Evolutionary conservation across 371 early-diverging fungal genomes (phyloP), one percentile per base, ranked within the genome.

Genomic region (Apophysomyces trapeziformis): DNA sequence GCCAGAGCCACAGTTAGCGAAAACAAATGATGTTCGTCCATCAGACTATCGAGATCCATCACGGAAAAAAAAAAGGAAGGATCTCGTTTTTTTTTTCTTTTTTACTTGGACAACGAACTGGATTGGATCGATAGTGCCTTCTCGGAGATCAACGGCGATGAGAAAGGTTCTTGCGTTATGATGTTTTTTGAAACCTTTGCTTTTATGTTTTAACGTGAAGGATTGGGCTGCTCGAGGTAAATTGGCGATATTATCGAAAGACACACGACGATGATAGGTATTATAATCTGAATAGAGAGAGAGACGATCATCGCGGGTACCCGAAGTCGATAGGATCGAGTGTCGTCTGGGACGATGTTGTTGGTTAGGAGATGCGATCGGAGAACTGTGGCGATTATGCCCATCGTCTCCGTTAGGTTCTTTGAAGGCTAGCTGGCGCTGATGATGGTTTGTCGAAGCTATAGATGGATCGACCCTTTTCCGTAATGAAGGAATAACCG

Each of bases 161-260:
- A 75, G 60, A 37, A 68, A 75, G 11, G 59, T 64, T 3, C 76
- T 68, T 41, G 72, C 39, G n/a, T 70, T 59, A 54, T 50, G 57
- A 8, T 64, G 66, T 8, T 65, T 54, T 35, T 63, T 58, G 37
- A 68, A 75, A 1, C 68, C 68, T 35, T 66, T 36, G 18, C 67
- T 69, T 1, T 65, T 60, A 16, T 63, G 67, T 32, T 61, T 68
- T n/a, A 75, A 41, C 1, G 69, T 68, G 9, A 62, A 68, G 7
- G 70, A 68, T 16, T 72, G 70, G 26, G 57, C 57, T 13, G 63
- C 63, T 6, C 58, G 39, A 11, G 59, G 56, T 9, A 59, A 57
- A 35, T 66, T 56, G 4, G 69, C 59, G 11, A 66, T 60, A 62
- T 67, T 72, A 58, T 75, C 70, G 59, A 75, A 75, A 0, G 76